phyloP scores from a whole-genome alignment of 2,329 filamentous ascomycete species.

The Calonectria pseudoreteaudii region DNA sequence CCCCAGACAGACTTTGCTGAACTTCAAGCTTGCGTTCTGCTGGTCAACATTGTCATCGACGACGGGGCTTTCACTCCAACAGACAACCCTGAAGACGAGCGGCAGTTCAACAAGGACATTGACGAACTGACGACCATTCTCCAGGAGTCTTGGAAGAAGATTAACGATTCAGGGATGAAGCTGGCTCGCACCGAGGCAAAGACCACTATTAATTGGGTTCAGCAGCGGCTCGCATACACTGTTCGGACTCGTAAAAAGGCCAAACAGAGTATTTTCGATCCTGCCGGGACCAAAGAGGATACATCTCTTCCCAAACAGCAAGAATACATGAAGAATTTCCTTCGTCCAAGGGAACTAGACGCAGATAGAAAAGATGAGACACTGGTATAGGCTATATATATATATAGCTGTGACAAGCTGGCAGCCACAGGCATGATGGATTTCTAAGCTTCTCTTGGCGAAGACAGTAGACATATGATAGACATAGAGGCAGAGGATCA shows the following conservation, averaged over 20 bases:
- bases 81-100: slow-evolving; percentile 47
- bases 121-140: slow-evolving; percentile 74
- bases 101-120: slow-evolving; percentile 75
- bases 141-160: slow-evolving; percentile 68
- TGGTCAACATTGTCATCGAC: slow-evolving; percentile 82
- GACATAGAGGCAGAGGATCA: background rate
- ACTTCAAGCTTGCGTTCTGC: slow-evolving; percentile 72
- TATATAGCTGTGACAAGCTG: background rate
- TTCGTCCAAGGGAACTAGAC: slow-evolving; percentile 42
- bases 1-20: slow-evolving; percentile 74
- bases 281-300: slow-evolving; percentile 50
- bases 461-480: background rate
- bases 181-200: slow-evolving; percentile 82
- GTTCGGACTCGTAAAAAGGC: slow-evolving; percentile 73
- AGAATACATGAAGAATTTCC: slow-evolving; percentile 62
- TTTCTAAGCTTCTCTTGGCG: background rate
- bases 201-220: slow-evolving; percentile 78
- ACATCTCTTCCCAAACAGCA: slow-evolving; percentile 57
- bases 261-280: slow-evolving; percentile 64
- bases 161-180: slow-evolving; percentile 80
- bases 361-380: background rate
- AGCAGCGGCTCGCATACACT: slow-evolving; percentile 76
- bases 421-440: background rate
- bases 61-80: slow-evolving; percentile 58
- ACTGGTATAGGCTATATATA: background rate